phyloP scores from a whole-genome alignment of 164 flowering plant genomes.

The Stephania japonica region DNA sequence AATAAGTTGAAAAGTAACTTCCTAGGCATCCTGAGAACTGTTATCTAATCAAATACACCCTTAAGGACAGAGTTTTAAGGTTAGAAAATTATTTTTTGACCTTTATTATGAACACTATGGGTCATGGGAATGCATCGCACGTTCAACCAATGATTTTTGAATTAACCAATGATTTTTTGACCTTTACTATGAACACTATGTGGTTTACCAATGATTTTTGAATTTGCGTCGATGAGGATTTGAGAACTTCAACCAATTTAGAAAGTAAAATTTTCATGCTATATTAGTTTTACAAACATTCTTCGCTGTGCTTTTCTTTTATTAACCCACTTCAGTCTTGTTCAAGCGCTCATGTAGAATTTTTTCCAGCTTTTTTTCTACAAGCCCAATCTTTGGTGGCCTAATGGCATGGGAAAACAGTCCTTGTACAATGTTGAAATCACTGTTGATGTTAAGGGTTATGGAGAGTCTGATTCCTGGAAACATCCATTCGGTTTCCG shows the following conservation, averaged over 20 bases:
- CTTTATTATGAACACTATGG: not conserved
- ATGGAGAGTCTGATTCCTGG: slow-evolving; percentile 89
- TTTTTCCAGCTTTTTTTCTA: slow-evolving; percentile 82
- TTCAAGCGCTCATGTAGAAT: slow-evolving; percentile 17
- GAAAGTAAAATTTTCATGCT: not conserved
- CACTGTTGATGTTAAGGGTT: slow-evolving; percentile 67
- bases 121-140: not conserved
- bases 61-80: not conserved
- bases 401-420: slow-evolving; percentile 98
- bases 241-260: no score
- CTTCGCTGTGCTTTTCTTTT: not conserved
- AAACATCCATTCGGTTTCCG: slow-evolving; percentile 84
- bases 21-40: not conserved
- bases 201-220: not conserved
- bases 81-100: not conserved
- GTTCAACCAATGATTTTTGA: no score
- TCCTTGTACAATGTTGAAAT: slow-evolving; percentile 67
- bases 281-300: not conserved
- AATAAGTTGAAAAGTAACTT: not conserved
- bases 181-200: not conserved
- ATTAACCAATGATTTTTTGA: not conserved
- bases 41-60: not conserved
- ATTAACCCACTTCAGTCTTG: not conserved
- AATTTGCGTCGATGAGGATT: no score
- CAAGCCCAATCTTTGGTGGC: slow-evolving; percentile 99